phyloP scores from a whole-genome alignment of 345 rosid genomes.

The Syzygium jambos region DNA sequence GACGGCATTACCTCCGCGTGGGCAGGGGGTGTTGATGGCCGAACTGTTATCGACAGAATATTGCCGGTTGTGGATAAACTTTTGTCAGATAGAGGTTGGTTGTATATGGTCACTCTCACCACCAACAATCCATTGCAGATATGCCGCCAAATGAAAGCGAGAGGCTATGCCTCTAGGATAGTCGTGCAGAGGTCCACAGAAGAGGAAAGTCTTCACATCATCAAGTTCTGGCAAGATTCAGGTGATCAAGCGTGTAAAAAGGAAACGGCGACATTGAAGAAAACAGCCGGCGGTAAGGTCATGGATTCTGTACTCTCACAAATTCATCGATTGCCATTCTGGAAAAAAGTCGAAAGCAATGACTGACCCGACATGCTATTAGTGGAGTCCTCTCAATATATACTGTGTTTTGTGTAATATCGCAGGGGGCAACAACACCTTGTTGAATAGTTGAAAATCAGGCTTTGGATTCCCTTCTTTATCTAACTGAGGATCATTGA shows the following conservation, averaged over 20 bases:
- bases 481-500: neutral
- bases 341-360: neutral
- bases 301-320: constrained; percentile 24
- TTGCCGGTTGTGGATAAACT: constrained; percentile 32
- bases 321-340: constrained; percentile 14
- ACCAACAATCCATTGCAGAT: constrained; percentile 41
- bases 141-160: constrained; percentile 58
- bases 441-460: neutral
- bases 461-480: neutral
- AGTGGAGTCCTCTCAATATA: neutral
- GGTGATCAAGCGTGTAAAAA: constrained; percentile 10
- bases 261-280: constrained; percentile 5
- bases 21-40: constrained; percentile 82
- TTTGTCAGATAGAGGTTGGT: constrained; percentile 70
- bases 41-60: constrained; percentile 29
- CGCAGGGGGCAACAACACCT: neutral
- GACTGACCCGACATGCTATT: neutral
- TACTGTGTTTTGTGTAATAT: neutral
- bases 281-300: constrained; percentile 7
- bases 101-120: constrained; percentile 44
- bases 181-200: constrained; percentile 51
- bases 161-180: constrained; percentile 63
- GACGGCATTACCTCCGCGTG: constrained; percentile 59
- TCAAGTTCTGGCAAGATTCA: constrained; percentile 42
- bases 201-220: constrained; percentile 34